Evolutionary conservation across 208 protist species (phyloP).

Genomic region (Wallacemonas collosoma): DNA sequence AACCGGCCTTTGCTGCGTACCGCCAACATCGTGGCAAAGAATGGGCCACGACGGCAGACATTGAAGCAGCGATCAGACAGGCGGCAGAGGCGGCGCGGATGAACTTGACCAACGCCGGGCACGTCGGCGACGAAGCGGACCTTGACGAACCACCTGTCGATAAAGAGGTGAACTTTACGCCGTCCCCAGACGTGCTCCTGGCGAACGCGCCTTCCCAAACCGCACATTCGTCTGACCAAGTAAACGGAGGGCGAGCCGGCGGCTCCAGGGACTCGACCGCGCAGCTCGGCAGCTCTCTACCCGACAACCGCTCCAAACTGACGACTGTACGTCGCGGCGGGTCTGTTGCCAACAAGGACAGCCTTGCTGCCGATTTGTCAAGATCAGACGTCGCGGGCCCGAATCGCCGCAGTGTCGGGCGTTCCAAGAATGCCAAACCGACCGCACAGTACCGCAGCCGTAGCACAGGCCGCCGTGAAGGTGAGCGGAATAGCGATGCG

Average conservation of each 20-base stretch:
- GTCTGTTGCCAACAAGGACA: background rate
- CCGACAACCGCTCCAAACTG: background rate
- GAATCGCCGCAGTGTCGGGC: conserved; percentile 18
- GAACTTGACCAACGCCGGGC: conserved; percentile 30
- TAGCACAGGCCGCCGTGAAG: conserved; percentile 2
- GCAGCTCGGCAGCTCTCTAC: background rate
- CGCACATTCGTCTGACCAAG: background rate
- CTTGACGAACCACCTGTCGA: conserved; percentile 35
- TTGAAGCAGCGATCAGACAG: conserved; percentile 30
- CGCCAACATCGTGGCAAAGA: conserved; percentile 16
- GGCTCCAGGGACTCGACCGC: background rate
- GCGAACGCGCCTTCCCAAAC: background rate
- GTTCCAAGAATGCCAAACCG: conserved; percentile 1
- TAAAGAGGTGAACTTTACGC: conserved; percentile 76
- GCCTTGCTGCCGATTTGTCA: background rate
- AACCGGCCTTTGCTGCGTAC: conserved; percentile 74
- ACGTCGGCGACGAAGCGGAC: conserved; percentile 36
- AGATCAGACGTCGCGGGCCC: conserved; percentile 13
- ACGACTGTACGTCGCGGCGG: background rate
- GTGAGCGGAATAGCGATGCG: background rate
- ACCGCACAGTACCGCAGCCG: conserved; percentile 15
- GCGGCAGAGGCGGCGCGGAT: conserved; percentile 35
- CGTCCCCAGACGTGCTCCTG: background rate
- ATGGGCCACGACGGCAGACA: conserved; percentile 28
- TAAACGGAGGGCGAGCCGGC: background rate